Evolutionary conservation across 23 red algal genomes (phyloP).

Genomic region (Gracilariopsis chorda): DNA sequence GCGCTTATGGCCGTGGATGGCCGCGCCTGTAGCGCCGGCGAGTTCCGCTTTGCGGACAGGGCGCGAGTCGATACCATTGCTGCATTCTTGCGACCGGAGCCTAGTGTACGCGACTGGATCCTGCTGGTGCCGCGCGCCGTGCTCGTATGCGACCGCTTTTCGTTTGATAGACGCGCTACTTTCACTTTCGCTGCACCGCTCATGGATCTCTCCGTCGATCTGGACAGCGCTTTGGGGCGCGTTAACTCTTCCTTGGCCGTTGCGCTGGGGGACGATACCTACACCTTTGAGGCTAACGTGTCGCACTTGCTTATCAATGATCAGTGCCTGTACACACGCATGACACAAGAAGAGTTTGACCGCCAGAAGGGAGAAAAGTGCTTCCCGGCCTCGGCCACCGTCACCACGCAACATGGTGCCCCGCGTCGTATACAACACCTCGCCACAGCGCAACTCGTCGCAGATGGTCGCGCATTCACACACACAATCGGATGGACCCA

Average conservation of each 20-base stretch:
- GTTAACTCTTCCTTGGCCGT: neutral
- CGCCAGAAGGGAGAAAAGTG: neutral
- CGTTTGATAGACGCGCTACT: slow-evolving; percentile 1
- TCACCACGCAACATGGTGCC: neutral
- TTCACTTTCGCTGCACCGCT: neutral
- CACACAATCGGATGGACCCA: slow-evolving; percentile 18
- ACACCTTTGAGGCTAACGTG: neutral
- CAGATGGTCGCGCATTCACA: neutral
- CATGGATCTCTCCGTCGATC: neutral
- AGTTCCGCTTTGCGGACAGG: neutral
- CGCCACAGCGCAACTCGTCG: neutral
- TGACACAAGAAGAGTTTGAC: neutral
- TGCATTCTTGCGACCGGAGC: neutral
- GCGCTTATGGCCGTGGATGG: neutral
- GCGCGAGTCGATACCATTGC: neutral
- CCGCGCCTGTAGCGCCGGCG: neutral
- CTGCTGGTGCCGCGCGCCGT: neutral
- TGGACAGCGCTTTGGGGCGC: neutral
- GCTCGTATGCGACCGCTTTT: neutral
- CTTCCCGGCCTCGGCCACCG: neutral
- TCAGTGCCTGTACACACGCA: slow-evolving; percentile 16
- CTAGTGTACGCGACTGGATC: neutral
- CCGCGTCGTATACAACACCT: neutral
- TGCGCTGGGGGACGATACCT: neutral
- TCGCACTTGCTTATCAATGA: slow-evolving; percentile 31